These are phyloP conservation scores for Wallacemonas sp. DNA, from an alignment of 208 protist species.

Conservation along the genomic window DNA sequence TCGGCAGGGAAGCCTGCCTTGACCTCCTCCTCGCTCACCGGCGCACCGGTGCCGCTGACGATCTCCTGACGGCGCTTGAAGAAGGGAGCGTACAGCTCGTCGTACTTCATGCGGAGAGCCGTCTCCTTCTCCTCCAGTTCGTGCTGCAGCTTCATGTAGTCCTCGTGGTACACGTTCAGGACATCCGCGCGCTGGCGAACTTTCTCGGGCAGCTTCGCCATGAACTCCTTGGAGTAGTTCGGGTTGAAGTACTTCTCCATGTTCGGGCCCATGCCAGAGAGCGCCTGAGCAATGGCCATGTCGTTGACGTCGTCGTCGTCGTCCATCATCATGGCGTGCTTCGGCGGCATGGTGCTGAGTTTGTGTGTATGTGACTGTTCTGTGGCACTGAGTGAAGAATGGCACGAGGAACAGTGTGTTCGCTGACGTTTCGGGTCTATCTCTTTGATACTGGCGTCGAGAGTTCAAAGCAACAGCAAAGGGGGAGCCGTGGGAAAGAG, in stretches of 20 bases:
- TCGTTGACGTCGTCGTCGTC: constrained; percentile 46
- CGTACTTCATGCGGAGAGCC: constrained; percentile 67
- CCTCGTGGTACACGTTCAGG: constrained; percentile 68
- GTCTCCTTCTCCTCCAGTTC: constrained; percentile 67
- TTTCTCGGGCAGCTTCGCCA: constrained; percentile 76
- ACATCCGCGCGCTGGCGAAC: constrained; percentile 78
- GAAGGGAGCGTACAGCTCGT: constrained; percentile 60
- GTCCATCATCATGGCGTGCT: constrained; percentile 23
- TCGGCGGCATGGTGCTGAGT: constrained; percentile 42
- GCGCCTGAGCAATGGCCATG: constrained; percentile 26
- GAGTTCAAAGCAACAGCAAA: too few species aligned
- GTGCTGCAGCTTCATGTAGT: constrained; percentile 55
- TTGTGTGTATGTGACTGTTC: background rate
- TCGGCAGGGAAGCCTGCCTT: constrained; percentile 64
- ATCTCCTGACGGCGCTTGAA: constrained; percentile 73
- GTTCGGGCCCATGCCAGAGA: constrained; percentile 9
- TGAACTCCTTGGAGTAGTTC: constrained; percentile 80
- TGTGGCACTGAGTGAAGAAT: background rate
- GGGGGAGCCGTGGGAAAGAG: too few species aligned
- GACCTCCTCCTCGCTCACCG: constrained; percentile 68
- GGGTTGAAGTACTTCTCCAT: constrained; percentile 71
- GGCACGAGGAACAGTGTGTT: background rate
- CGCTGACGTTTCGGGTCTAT: too few species aligned
- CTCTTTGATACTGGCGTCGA: too few species aligned
- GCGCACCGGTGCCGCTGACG: constrained; percentile 45